Conservation (phyloP, 441 rosid species). For the Bocquillonia castaneifolia region DNA sequence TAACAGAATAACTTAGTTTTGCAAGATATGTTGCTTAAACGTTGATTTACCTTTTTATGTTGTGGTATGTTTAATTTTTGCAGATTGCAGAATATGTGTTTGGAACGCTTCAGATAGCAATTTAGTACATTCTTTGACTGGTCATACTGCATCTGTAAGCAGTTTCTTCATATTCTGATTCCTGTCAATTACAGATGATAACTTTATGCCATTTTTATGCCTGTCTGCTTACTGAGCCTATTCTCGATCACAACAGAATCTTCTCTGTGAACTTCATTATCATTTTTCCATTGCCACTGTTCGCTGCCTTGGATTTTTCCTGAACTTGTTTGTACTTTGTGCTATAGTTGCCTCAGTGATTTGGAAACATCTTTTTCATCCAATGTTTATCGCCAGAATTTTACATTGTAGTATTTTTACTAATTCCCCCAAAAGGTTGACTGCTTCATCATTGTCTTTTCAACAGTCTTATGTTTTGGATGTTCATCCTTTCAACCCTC, state of each 20-base stretch:
- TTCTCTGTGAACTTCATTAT: constrained; percentile 8
- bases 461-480: constrained; percentile 98
- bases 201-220: constrained; percentile 1
- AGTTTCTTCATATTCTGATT: constrained; percentile 9
- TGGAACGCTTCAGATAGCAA: constrained; percentile 98
- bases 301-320: constrained; percentile 2
- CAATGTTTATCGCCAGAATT: constrained; percentile 5
- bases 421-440: constrained; percentile 22
- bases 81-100: constrained; percentile 99
- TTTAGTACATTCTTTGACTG: constrained; percentile 95
- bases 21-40: constrained; percentile 11
- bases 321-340: constrained; percentile 4
- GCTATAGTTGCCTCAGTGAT: neutral
- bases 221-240: constrained; percentile 15
- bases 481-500: constrained; percentile 97
- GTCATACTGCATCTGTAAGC: constrained; percentile 93
- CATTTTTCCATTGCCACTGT: constrained; percentile 13
- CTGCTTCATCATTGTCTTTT: constrained; percentile 22
- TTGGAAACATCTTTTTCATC: neutral
- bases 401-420: neutral
- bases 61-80: constrained; percentile 21
- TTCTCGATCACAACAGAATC: constrained; percentile 1
- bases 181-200: neutral
- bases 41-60: constrained; percentile 20
- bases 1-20: constrained; percentile 2